Conservation (phyloP, 345 rosid genomes). For the Cardamine resedifolia region DNA sequence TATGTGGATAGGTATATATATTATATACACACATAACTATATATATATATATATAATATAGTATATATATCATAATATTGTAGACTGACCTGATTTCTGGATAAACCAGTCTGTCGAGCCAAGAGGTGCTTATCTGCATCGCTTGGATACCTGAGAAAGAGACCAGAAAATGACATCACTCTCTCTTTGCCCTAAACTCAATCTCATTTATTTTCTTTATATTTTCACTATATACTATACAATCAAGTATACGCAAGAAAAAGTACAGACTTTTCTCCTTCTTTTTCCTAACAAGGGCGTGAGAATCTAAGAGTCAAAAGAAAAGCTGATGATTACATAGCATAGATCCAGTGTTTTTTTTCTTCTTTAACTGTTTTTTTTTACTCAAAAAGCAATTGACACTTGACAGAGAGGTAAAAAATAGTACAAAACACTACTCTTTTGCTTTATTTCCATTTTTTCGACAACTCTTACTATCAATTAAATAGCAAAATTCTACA, state of each 20-base stretch:
- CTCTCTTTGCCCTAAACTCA: conserved; percentile 40
- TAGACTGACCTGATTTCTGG: conserved; percentile 86
- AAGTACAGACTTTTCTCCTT: conserved; percentile 33
- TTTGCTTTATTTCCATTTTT: conserved; percentile 56
- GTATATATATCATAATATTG: background rate
- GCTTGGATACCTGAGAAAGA: conserved; percentile 98
- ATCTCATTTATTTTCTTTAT: conserved; percentile 6
- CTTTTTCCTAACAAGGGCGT: conserved; percentile 62
- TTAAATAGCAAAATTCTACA: conserved; percentile 33
- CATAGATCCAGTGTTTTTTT: conserved; percentile 19
- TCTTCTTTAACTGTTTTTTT: conserved; percentile 17
- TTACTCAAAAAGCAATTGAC: conserved; percentile 34
- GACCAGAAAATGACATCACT: conserved; percentile 79
- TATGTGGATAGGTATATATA: background rate
- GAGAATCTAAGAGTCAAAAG: conserved; percentile 63
- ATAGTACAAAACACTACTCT: conserved; percentile 32
- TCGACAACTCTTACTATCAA: conserved; percentile 35
- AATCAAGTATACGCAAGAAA: conserved; percentile 27
- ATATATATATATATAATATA: background rate
- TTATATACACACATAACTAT: background rate
- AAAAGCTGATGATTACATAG: conserved; percentile 38
- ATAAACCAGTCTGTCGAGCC: conserved; percentile 98
- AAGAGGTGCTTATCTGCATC: conserved; percentile 99
- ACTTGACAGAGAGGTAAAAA: conserved; percentile 31
- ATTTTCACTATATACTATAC: conserved; percentile 13